phyloP scores from a whole-genome alignment of 2,329 filamentous ascomycete genomes.

The Penicillium sp. region DNA sequence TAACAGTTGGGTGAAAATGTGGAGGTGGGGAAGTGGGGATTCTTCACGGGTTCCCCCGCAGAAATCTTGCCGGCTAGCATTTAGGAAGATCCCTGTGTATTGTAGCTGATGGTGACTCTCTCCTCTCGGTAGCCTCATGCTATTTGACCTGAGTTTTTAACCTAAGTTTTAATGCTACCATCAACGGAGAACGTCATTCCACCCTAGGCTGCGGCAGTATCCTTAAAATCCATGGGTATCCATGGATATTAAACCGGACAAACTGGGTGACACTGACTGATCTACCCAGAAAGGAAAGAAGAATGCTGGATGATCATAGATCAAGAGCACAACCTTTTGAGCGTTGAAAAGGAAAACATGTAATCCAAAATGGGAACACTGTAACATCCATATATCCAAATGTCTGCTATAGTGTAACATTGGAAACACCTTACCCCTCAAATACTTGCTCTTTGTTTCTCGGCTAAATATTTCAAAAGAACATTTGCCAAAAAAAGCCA shows the following conservation, averaged over 20 bases:
- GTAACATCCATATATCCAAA: too few relatives aligned
- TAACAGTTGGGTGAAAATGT: conserved; percentile 1
- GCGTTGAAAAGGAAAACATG: too few relatives aligned
- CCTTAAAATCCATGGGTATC: background rate
- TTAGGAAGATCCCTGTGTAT: background rate
- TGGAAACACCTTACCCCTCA: too few relatives aligned
- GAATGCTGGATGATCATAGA: background rate
- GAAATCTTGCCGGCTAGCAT: background rate
- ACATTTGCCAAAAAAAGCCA: too few relatives aligned
- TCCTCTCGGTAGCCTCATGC: background rate
- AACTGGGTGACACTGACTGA: background rate
- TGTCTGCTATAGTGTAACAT: too few relatives aligned
- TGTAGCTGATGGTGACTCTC: background rate
- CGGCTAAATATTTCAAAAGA: too few relatives aligned
- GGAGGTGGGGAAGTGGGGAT: conserved; percentile 6
- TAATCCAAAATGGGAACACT: too few relatives aligned
- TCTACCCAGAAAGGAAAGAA: background rate
- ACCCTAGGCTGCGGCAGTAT: background rate
- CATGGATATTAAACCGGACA: background rate
- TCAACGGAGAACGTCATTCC: background rate
- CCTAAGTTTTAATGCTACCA: background rate
- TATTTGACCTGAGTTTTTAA: background rate
- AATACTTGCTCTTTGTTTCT: too few relatives aligned
- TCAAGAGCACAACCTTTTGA: too few relatives aligned
- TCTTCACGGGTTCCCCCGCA: conserved; percentile 8